Evolutionary conservation across 2,329 filamentous ascomycete genomes (phyloP).

Genomic region (Dendrostoma leiphaemia): DNA sequence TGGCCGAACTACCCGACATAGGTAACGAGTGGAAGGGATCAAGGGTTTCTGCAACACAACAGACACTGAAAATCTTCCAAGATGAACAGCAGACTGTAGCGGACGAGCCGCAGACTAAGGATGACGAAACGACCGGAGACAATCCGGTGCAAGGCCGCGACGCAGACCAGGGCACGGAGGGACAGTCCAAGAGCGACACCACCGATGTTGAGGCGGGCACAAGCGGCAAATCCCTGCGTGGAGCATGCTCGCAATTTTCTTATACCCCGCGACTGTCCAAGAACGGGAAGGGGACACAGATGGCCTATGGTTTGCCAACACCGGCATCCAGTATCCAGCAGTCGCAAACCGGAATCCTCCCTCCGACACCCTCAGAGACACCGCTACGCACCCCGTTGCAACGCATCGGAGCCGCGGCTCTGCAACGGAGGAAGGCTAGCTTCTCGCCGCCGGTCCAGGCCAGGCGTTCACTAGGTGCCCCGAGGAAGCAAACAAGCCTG

Average conservation of each 20-base stretch:
- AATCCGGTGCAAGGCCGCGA: conserved; percentile 22
- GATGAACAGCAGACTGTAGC: too few species aligned
- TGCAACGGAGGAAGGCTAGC: conserved; percentile 30
- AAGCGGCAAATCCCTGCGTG: conserved; percentile 24
- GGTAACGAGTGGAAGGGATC: conserved; percentile 42
- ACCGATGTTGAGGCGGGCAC: not conserved
- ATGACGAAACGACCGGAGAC: not conserved
- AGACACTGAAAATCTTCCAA: too few species aligned
- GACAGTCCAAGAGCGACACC: not conserved
- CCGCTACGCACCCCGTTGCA: conserved; percentile 47
- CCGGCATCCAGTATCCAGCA: conserved; percentile 31
- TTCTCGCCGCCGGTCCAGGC: conserved; percentile 24
- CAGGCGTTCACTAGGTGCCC: conserved; percentile 22
- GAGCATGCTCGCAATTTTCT: conserved; percentile 25
- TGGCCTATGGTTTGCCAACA: conserved; percentile 39
- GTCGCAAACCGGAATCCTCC: conserved; percentile 12
- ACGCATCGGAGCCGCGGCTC: conserved; percentile 48
- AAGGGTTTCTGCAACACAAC: conserved; percentile 28
- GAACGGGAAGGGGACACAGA: conserved; percentile 27
- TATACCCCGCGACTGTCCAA: conserved; percentile 22
- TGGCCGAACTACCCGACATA: conserved; percentile 50
- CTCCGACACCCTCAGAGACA: conserved; percentile 11
- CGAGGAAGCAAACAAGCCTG: conserved; percentile 23
- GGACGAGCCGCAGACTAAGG: not conserved
- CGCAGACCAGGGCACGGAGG: conserved; percentile 8